Evolutionary conservation across 2,329 filamentous ascomycete species (phyloP).

Genomic region (Chaetomium strumarium): DNA sequence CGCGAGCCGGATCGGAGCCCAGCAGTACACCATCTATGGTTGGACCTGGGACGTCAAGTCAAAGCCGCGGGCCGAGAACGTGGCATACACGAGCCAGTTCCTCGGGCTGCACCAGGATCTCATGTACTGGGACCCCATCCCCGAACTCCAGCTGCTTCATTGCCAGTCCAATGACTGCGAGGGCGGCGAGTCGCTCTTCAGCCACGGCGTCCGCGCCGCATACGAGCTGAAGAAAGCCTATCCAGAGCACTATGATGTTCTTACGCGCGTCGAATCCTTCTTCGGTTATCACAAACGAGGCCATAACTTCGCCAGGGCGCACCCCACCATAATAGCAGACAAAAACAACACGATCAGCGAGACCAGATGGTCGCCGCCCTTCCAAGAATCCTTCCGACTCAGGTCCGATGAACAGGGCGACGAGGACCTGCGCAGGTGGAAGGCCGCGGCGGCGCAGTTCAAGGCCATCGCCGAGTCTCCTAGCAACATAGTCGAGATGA

Average conservation of each 20-base stretch:
- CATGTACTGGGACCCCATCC: conserved; percentile 74
- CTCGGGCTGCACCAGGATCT: conserved; percentile 92
- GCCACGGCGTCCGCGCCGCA: conserved; percentile 64
- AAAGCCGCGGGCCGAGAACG: conserved; percentile 78
- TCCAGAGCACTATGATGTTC: conserved; percentile 52
- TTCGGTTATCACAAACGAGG: conserved; percentile 67
- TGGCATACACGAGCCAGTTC: conserved; percentile 78
- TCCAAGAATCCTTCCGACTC: conserved; percentile 55
- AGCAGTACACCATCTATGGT: conserved; percentile 89
- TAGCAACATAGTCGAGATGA: conserved; percentile 60
- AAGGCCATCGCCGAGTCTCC: conserved; percentile 51
- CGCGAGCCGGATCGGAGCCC: conserved; percentile 64
- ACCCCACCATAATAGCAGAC: conserved; percentile 47
- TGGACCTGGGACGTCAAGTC: conserved; percentile 83
- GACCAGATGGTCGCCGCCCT: conserved; percentile 72
- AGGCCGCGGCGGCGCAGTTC: conserved; percentile 48
- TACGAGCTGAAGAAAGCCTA: conserved; percentile 29
- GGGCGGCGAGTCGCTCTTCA: conserved; percentile 83
- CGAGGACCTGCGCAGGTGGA: conserved; percentile 23
- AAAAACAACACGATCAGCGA: conserved; percentile 27
- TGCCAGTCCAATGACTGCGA: conserved; percentile 74
- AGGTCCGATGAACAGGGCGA: not conserved
- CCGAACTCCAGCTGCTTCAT: conserved; percentile 81
- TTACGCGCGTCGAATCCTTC: conserved; percentile 52
- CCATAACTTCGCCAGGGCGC: conserved; percentile 54